phyloP scores from a whole-genome alignment of 257 asterid species.

The Solanum etuberosum region DNA sequence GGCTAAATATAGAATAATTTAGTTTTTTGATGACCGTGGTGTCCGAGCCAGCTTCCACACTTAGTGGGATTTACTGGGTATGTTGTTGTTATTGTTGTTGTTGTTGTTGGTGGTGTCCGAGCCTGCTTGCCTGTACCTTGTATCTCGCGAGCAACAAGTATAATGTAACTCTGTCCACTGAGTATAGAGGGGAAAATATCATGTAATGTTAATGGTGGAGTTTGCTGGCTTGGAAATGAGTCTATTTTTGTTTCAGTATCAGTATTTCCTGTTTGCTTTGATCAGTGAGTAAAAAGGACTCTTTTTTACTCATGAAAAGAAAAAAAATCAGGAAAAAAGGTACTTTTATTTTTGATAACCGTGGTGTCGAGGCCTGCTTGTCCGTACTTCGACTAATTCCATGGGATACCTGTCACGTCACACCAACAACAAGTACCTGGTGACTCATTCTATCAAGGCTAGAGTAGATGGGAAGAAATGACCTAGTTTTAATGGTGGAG shows the following conservation, averaged over 20 bases:
- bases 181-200: neutral
- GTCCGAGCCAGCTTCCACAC: neutral
- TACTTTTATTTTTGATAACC: neutral
- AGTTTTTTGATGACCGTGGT: neutral
- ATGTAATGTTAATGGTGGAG: neutral
- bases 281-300: neutral
- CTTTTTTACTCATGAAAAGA: neutral
- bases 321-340: neutral
- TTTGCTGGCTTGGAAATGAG: neutral
- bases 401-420: neutral
- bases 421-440: neutral
- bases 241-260: neutral
- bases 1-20: neutral
- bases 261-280: neutral
- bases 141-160: neutral
- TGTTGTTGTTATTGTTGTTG: neutral
- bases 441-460: neutral
- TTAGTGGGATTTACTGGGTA: neutral
- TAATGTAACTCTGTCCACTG: neutral
- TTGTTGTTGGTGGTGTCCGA: neutral
- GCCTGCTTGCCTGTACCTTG: rapidly evolving
- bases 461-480: neutral
- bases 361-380: neutral
- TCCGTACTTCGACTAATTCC: neutral
- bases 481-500: neutral